Base-by-base conservation (phyloP, 2,329 filamentous ascomycete genomes). In the Xylaria sp. region DNA sequence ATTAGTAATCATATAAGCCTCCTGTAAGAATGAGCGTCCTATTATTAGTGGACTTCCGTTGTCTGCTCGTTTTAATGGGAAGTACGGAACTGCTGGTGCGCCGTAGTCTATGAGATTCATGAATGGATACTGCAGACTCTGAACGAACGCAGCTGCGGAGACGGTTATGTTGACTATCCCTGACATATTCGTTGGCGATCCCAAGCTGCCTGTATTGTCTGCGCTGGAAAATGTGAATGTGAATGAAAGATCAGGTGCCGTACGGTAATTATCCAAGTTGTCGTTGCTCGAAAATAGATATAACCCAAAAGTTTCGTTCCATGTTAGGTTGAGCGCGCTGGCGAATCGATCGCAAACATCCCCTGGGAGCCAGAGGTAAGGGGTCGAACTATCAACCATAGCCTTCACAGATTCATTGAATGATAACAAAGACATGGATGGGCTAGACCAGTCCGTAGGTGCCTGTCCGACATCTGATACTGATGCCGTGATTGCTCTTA, bases 11-110 rank as follows among this genome's bases (percentile, higher is more conserved):
- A 89, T 78, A 69, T 89, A 89, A 1, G 90, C 86, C 78, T 93
- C 91, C 76, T 93, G 91, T 63, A 94, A 80, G 72, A 93, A 93
- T 0, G 88, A 86, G 41, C 90, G 85, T 8, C 91, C 91, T 44
- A 93, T 84, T 13, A 90, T 86, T 77, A 88, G 86, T 71, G 88
- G 84, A 15, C 82, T 82, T 44, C 84, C 83, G 66, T 86, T 83
- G 23, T 84, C 76, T 12, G 87, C 82, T 67, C 86, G 86, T 73
- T 88, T 85, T 61, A 94, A 82, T 3, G 91, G 90, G 68, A 93
- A 93, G 76, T 93, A 93, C 12, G 84, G 86, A 10, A 86, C 77
- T 44, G 81, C 81, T 9, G 82, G 79, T 7, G 84, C 81, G 41
- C 81, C 82, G 65, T 83, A 86, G 56, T 78, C 73, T 70, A 86